Evolutionary conservation across 805 yeast genomes (phyloP), one percentile per base, ranked within the genome.

Genomic region (Millerozyma miso): DNA sequence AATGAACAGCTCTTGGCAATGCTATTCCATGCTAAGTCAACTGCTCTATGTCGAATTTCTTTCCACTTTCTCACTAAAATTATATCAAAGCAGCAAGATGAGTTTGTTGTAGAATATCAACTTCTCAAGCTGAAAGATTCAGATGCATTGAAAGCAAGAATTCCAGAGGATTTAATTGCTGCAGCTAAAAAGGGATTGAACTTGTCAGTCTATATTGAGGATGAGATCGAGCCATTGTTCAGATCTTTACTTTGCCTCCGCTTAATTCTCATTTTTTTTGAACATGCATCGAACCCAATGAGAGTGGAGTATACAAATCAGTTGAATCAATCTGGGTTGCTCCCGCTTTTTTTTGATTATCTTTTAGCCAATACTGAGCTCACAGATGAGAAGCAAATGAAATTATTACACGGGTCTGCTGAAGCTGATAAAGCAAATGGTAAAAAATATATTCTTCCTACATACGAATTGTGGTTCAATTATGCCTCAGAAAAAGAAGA

Each of bases 231-330:
- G 14, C 45, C 17, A 2, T 51, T 71, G 36, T 54, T 72, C 20
- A 65, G 59, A 16, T 84, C 76, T 54, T 50, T 84, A 29, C 83
- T 86, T 82, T 65, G 79, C 43, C 89, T 95, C 95, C 65, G 63
- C 47, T 65, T 87, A 41, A 59, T 85, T 0, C 71, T 85, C 48
- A 66, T 64, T 20, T 80, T 80, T 58, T 85, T 88, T 56, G 71
- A 74, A 40, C 79, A 80, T 44, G 74, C 85, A 4, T 79, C 93
- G 1, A 80, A 79, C 49, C 75, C 77, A 33, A 71, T 88, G 49
- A 73, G 89, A 43, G 73, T 77, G 37, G 67, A 72, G 35, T 85
- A 84, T 52, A 74, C 83, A 31, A 69, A 64, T 16, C 83, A 84
- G 49, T 56, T 88, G 42, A 77, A 76, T 19, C 48, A 42, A 3